Evolutionary conservation across 2,329 filamentous ascomycete genomes (phyloP).

Genomic region (Fusarium miscanthi): DNA sequence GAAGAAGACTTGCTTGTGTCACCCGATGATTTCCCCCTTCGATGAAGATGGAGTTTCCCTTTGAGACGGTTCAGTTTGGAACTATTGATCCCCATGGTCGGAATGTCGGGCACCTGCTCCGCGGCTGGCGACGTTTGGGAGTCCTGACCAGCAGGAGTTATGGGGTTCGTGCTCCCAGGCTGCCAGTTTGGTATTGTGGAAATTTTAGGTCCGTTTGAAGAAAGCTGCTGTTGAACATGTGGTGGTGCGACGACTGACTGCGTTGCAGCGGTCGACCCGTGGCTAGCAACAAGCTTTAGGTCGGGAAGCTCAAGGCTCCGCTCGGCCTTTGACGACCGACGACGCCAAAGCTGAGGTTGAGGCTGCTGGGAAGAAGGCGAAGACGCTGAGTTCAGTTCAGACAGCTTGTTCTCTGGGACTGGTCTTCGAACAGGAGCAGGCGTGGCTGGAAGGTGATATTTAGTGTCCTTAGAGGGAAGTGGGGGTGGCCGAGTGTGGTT

Average conservation of each 20-base stretch:
- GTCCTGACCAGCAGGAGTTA: conserved; percentile 24
- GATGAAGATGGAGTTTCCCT: conserved; percentile 46
- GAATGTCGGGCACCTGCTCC: conserved; percentile 30
- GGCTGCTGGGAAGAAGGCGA: conserved; percentile 45
- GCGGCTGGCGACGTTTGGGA: conserved; percentile 16
- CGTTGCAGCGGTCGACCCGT: conserved; percentile 61
- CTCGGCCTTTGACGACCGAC: conserved; percentile 63
- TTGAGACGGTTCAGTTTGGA: conserved; percentile 50
- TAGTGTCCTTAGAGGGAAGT: conserved; percentile 45
- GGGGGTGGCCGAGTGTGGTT: conserved; percentile 33
- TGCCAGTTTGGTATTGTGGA: conserved; percentile 34
- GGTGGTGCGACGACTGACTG: conserved; percentile 25
- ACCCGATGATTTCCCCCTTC: conserved; percentile 39
- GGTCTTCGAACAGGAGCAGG: conserved; percentile 33
- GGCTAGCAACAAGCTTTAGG: conserved; percentile 60
- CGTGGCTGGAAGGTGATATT: conserved; percentile 36
- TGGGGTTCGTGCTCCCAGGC: conserved; percentile 16
- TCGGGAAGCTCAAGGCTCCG: conserved; percentile 59
- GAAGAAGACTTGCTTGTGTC: conserved; percentile 38
- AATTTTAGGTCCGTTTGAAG: conserved; percentile 29
- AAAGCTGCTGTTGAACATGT: conserved; percentile 33
- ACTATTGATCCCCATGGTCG: conserved; percentile 49
- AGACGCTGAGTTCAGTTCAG: conserved; percentile 34
- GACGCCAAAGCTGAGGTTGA: conserved; percentile 58
- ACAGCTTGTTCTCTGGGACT: conserved; percentile 16